These are phyloP conservation scores for Aspergillus proliferans DNA, from an alignment of 2,329 filamentous ascomycete genomes.

Conservation along the genomic window DNA sequence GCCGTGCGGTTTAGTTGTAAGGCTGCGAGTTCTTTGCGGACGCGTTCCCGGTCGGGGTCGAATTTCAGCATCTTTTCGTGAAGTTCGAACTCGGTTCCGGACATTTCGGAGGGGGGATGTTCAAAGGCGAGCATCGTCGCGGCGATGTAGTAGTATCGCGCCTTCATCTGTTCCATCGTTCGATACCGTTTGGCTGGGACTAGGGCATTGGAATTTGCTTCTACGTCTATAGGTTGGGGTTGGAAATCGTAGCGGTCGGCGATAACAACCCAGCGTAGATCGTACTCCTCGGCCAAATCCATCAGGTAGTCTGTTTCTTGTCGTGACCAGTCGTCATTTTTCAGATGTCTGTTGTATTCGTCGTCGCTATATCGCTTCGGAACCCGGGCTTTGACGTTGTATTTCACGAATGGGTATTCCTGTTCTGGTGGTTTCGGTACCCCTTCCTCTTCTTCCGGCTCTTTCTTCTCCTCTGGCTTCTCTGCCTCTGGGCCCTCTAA, in stretches of 20 bases:
- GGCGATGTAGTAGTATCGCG: slow-evolving; percentile 81
- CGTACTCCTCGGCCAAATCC: slow-evolving; percentile 66
- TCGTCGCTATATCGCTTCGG: slow-evolving; percentile 74
- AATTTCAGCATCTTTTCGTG: slow-evolving; percentile 85
- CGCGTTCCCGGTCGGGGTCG: slow-evolving; percentile 69
- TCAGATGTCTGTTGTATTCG: slow-evolving; percentile 71
- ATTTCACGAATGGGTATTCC: slow-evolving; percentile 68
- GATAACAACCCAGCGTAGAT: slow-evolving; percentile 84
- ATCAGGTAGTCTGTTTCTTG: slow-evolving; percentile 93
- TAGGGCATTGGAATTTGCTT: slow-evolving; percentile 26
- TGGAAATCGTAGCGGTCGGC: slow-evolving; percentile 82
- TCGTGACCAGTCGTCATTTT: slow-evolving; percentile 74
- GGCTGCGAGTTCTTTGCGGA: slow-evolving; percentile 78
- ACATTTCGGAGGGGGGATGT: slow-evolving; percentile 81
- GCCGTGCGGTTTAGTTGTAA: slow-evolving; percentile 70
- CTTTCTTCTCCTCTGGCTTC: slow-evolving; percentile 29
- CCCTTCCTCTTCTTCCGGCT: slow-evolving; percentile 33
- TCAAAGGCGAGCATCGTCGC: slow-evolving; percentile 74
- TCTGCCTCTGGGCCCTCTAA: slow-evolving; percentile 35
- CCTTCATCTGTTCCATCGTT: slow-evolving; percentile 84
- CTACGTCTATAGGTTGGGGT: slow-evolving; percentile 20
- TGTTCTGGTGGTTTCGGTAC: slow-evolving; percentile 33
- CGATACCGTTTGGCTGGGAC: slow-evolving; percentile 46
- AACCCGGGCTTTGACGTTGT: slow-evolving; percentile 72
- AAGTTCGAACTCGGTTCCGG: slow-evolving; percentile 69